These are phyloP conservation scores for Elaeis guineensis DNA, from an alignment of 176 grass and related monocot species.

Conservation along the genomic window DNA sequence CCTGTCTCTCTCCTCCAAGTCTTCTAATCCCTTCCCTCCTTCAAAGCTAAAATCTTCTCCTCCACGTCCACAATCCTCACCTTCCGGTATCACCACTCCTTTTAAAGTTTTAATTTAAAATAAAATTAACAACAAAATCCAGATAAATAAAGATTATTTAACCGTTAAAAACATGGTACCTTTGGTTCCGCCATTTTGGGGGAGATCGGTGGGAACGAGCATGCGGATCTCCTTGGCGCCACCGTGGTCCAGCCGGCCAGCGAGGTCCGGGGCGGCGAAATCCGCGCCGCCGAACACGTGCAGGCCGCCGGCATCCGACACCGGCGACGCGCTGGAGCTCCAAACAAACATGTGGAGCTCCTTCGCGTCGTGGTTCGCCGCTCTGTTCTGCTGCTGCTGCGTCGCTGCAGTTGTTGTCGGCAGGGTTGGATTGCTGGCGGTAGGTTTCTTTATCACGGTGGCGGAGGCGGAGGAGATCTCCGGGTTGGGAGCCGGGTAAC, in stretches of 20 bases:
- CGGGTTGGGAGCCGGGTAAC: too few relatives aligned
- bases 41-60: slow-evolving; percentile 37
- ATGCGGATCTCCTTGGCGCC: slow-evolving; percentile 86
- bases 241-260: slow-evolving; percentile 14
- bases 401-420: not conserved
- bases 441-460: not conserved
- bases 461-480: not conserved
- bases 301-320: slow-evolving; percentile 70
- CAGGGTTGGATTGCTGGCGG: not conserved
- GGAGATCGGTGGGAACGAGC: slow-evolving; percentile 63
- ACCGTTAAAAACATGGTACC: slow-evolving; percentile 19
- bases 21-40: slow-evolving; percentile 20
- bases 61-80: slow-evolving; percentile 14
- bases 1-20: slow-evolving; percentile 17
- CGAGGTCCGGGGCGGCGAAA: slow-evolving; percentile 5
- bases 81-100: slow-evolving; percentile 11
- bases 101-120: too few relatives aligned
- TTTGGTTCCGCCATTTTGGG: slow-evolving; percentile 52
- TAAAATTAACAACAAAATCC: too few relatives aligned
- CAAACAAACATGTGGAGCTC: slow-evolving; percentile 99
- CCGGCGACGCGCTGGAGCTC: slow-evolving; percentile 79
- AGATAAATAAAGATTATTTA: too few relatives aligned
- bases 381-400: slow-evolving; percentile 2
- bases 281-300: slow-evolving; percentile 33
- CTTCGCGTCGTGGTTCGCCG: slow-evolving; percentile 59